These are phyloP conservation scores for Parastagonospora nodorum DNA, from an alignment of 2,329 filamentous ascomycete species.

Conservation along the genomic window DNA sequence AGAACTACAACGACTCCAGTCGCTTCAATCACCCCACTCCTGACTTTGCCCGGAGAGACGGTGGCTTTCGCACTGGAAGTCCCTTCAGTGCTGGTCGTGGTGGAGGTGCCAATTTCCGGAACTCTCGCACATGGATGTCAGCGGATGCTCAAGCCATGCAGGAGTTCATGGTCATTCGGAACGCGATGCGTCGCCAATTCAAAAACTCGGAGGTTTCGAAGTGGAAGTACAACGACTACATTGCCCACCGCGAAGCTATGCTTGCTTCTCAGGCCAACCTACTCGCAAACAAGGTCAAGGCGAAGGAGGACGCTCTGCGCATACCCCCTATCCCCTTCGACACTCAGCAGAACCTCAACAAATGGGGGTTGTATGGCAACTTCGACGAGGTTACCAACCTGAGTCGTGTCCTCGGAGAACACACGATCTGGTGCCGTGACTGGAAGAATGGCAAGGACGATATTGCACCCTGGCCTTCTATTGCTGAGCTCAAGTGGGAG, in stretches of 20 bases:
- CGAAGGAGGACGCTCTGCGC: slow-evolving; percentile 13
- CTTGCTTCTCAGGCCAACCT: slow-evolving; percentile 17
- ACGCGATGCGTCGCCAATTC: slow-evolving; percentile 43
- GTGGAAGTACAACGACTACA: slow-evolving; percentile 39
- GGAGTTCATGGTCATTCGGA: slow-evolving; percentile 38
- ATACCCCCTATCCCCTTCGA: slow-evolving; percentile 11
- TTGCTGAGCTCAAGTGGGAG: slow-evolving; percentile 53
- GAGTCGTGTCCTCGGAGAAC: slow-evolving; percentile 41
- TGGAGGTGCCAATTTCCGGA: slow-evolving; percentile 14
- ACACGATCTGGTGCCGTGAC: slow-evolving; percentile 48
- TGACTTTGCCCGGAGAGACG: neutral
- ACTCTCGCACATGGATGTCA: slow-evolving; percentile 32
- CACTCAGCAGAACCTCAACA: slow-evolving; percentile 14
- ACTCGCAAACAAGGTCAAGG: slow-evolving; percentile 18
- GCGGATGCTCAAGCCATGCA: slow-evolving; percentile 29
- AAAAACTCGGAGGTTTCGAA: slow-evolving; percentile 38
- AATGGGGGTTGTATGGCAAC: slow-evolving; percentile 26
- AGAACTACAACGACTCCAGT: neutral
- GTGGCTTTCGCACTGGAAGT: slow-evolving; percentile 1
- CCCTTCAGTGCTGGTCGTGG: slow-evolving; percentile 3
- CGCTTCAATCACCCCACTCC: neutral
- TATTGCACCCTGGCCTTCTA: slow-evolving; percentile 49
- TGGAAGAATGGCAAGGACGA: slow-evolving; percentile 41
- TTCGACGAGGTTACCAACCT: slow-evolving; percentile 27
- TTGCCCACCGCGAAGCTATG: slow-evolving; percentile 37